Evolutionary conservation across 371 early-diverging fungal species (phyloP).

Genomic region (Mortierella polycephala): DNA sequence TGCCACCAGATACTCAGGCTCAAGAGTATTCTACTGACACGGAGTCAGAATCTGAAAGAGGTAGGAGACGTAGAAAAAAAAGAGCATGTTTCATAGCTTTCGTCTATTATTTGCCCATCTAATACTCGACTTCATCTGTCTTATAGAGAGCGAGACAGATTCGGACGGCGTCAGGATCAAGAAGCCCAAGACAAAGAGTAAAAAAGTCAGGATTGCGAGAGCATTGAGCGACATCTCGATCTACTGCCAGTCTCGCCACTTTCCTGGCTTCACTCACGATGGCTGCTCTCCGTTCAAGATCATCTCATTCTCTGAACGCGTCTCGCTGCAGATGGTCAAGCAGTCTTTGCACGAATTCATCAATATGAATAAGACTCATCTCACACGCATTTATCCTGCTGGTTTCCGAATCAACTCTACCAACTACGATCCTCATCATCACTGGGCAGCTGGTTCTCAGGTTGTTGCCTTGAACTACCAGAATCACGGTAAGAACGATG

Average conservation of each 20-base stretch:
- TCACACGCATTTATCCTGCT: slow-evolving; percentile 81
- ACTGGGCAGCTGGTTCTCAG: slow-evolving; percentile 83
- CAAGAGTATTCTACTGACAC: slow-evolving; percentile 39
- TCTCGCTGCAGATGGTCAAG: slow-evolving; percentile 49
- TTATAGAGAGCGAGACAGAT: slow-evolving; percentile 46
- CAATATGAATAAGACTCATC: slow-evolving; percentile 60
- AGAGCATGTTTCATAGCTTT: not conserved
- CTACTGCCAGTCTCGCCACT: slow-evolving; percentile 75
- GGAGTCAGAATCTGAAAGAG: slow-evolving; percentile 49
- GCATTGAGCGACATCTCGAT: slow-evolving; percentile 72
- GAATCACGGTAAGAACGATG: slow-evolving; percentile 59
- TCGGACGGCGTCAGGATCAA: slow-evolving; percentile 36
- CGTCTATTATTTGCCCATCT: not conserved
- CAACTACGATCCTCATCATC: slow-evolving; percentile 81
- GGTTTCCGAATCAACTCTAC: slow-evolving; percentile 76
- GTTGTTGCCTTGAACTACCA: slow-evolving; percentile 90
- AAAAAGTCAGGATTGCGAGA: slow-evolving; percentile 61
- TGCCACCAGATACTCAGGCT: slow-evolving; percentile 24
- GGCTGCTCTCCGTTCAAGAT: slow-evolving; percentile 61
- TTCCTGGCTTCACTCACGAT: slow-evolving; percentile 62
- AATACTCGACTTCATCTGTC: not conserved
- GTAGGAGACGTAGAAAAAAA: slow-evolving; percentile 11
- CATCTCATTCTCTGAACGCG: slow-evolving; percentile 75
- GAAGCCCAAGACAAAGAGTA: slow-evolving; percentile 53
- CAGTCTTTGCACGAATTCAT: slow-evolving; percentile 57